Evolutionary conservation across 1,284 basidiomycete genomes (phyloP), one percentile per base, ranked within the genome.

Genomic region (Trichosporon asahii): DNA sequence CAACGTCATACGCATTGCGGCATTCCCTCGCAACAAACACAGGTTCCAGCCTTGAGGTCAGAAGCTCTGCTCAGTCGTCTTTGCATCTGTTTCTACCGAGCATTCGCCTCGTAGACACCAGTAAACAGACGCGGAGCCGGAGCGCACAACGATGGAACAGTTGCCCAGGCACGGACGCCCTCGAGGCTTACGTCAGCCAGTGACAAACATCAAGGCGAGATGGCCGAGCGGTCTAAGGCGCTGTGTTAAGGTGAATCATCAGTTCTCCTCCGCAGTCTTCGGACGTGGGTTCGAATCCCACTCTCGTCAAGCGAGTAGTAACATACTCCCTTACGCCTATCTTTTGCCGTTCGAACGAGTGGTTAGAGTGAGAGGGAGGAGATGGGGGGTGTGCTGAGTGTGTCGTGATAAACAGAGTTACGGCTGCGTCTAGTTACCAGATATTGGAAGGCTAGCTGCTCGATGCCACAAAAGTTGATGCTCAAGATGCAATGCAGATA

Each of bases 161-260:
- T 46, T 14, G 44, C 44, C 44, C 44, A 46, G 44, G 44, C 44
- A 46, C 44, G 18, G 1, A 46, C 44, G 44, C 44, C 44, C 44
- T 46, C 44, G 3, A n/a, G 44, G 44, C 44, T 46, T 46, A 46
- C 44, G 44, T 46, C 44, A 46, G 44, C 44, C 44, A 12, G 14
- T 37, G 3, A n/a, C 44, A 46, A 21, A 46, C 44, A 46, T 46
- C 44, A 46, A 46, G 67, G 67, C 67, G 67, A 68, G 67, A 68
- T 49, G 67, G 67, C 64, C 63, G 61, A 68, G 68, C 65, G 66
- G 65, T 68, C 67, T 66, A 71, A 71, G 70, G 67, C 67, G 70
- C 67, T 68, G 66, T 69, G 68, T 70, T 72, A 68, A 69, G 66
- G 65, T 64, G 44, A 46, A 46, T 46, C 44, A 46, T 46, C 44